Base-by-base conservation (phyloP, 805 yeast species). In the Monosporozyma solicola region DNA sequence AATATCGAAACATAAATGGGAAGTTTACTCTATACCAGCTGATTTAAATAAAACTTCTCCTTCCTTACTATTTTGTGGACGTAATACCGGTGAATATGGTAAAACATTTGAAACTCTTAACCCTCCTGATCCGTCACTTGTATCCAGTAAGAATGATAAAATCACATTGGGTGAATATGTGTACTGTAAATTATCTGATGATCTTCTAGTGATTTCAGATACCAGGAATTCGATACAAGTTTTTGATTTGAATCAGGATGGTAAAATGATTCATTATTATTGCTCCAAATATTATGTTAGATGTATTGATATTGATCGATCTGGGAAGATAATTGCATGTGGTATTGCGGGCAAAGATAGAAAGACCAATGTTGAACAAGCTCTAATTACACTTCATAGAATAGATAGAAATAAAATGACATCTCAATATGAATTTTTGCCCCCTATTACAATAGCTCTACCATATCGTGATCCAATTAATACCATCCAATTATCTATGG, bases 401-500 rank as follows among this genome's bases (percentile, higher is more conserved):
- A 59, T 61, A 59, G 57, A 53, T 47, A 52, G 55, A 22, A 61
- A 61, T 31, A 55, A 56, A 33, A 52, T 55, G 33, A 56, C 61
- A 5, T 51, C 54, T 20, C 59, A 55, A 47, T 57, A 57, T 9
- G 60, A 57, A 31, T 61, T 64, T 41, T 80, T 77, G 3, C 80
- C 79, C 44, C 85, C 88, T 2, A 76, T 84, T 9, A 81, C 90
- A 1, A 81, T 90, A 33, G 84, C 95, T 0, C 75, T 87, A 50
- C 97, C 97, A 0, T 89, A 88, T 66, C 71, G 87, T 32, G 97
- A 92, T 66, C 95, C 96, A 1, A 80, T 91, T 41, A 84, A 84
- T 57, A 74, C 85, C 2, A 67, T 91, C 9, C 79, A 81, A 49
- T 87, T 91, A 65, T 87, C 95, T 4, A 73, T 80, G 1, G 84